Conservation (phyloP, 192 early-diverging fungal genomes). For the Dispira simplex region DNA sequence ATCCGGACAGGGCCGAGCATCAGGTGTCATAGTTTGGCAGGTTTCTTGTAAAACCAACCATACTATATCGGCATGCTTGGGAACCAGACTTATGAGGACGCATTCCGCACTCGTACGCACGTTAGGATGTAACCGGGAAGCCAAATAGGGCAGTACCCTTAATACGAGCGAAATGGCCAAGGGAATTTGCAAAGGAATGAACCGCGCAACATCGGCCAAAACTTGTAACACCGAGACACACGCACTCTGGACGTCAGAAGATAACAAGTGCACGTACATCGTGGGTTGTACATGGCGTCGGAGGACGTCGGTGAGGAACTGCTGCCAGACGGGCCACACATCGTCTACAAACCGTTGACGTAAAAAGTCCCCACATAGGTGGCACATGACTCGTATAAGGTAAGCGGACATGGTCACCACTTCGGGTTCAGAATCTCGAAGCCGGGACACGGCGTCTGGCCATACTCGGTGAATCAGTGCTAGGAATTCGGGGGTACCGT, state of each 20-base stretch:
- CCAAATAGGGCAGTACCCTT: not conserved
- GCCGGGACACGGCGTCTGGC: not conserved
- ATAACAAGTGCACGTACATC: not conserved
- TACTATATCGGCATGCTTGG: not conserved
- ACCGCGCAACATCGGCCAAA: not conserved
- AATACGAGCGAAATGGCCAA: not conserved
- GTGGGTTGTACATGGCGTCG: not conserved
- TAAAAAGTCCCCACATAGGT: conserved; percentile 6
- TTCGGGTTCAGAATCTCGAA: not conserved
- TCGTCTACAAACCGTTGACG: not conserved
- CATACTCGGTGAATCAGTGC: conserved; percentile 8
- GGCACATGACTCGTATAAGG: not conserved
- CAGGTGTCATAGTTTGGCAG: not conserved
- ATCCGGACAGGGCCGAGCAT: not conserved
- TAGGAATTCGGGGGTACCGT: not conserved
- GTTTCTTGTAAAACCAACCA: not conserved
- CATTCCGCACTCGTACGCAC: not conserved
- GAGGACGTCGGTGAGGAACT: not conserved
- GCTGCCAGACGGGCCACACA: conserved; percentile 5
- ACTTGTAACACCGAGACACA: not conserved
- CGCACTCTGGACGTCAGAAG: not conserved
- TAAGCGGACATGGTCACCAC: not conserved
- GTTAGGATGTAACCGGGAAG: not conserved
- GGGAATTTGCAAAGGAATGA: not conserved
- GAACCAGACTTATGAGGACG: not conserved